Base-by-base conservation (phyloP, 2,329 filamentous ascomycete genomes). In the Dryadomyces quercivorus region DNA sequence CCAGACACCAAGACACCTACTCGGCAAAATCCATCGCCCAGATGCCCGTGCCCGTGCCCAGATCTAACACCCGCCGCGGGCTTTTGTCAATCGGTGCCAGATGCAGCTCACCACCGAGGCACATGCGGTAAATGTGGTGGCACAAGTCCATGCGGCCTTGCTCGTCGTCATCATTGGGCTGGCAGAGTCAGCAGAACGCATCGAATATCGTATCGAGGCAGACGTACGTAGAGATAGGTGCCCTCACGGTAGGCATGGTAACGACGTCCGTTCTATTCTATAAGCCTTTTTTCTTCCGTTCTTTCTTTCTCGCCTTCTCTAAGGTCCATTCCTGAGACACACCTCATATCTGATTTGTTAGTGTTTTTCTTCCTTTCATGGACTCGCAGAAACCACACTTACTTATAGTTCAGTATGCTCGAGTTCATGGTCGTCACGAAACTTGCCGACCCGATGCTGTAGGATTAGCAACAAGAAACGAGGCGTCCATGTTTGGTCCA, bases 11-110 rank as follows among this genome's bases (percentile, higher is more conserved):
- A 21, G 40, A 34, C 3, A 40, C 51, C 16, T 13, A 54, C 10
- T 74, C 63, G 12, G 82, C 82, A 57, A 82, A 85, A 48, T 70
- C 61, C 13, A 87, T 82, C n/a, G 81, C 80, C 83, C 83, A 86
- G 66, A 80, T 80, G 45, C 75, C 75, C 40, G 76, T 77, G 58
- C 77, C 75, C 1, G 76, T 77, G 58, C 77, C 75, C 1, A 68
- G 59, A 51, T 68, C 66, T 16, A 68, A 60, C 0, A 68, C 61
- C 58, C 72, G 75, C 51, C 76, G 73, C 2, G 72, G 72, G 38
- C 66, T 63, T 20, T 68, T 60, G 31, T 67, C 69, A 21, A 77
- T 68, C 3, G 74, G 75, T 1, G 74, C 67, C 1, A 72, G 55
- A 54, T 67, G 71, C 18, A 74, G 63, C 22, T 68, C 66, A 34